These are phyloP conservation scores for Torulaspora indica DNA, from an alignment of 805 yeast genomes.

Conservation along the genomic window DNA sequence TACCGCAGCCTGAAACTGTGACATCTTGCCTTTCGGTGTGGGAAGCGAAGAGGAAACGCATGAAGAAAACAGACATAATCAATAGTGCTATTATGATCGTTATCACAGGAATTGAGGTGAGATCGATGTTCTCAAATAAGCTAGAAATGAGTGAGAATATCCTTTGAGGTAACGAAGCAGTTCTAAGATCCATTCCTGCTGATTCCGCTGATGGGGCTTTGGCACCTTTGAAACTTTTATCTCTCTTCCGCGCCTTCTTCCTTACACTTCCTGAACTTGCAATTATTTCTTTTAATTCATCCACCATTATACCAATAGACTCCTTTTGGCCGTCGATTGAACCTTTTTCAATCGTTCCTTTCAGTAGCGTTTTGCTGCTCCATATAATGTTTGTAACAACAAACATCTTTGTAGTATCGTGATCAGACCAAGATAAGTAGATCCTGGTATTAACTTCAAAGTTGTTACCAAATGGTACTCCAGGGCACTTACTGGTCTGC, in stretches of 20 bases:
- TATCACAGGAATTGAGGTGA: slow-evolving; percentile 21
- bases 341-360: slow-evolving; percentile 71
- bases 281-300: slow-evolving; percentile 38
- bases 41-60: slow-evolving; percentile 10
- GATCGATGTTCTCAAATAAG: slow-evolving; percentile 16
- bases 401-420: slow-evolving; percentile 48
- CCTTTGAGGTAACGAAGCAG: neutral
- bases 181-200: slow-evolving; percentile 12
- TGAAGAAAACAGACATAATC: slow-evolving; percentile 10
- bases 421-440: slow-evolving; percentile 57
- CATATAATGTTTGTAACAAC: slow-evolving; percentile 60
- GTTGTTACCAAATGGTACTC: slow-evolving; percentile 69
- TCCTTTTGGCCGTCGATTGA: slow-evolving; percentile 71
- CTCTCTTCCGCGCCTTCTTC: slow-evolving; percentile 18
- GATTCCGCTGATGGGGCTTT: slow-evolving; percentile 8
- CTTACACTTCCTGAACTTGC: slow-evolving; percentile 21
- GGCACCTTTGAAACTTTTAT: slow-evolving; percentile 6
- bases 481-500: slow-evolving; percentile 60
- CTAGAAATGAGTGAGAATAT: slow-evolving; percentile 6
- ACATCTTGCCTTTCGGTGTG: slow-evolving; percentile 9
- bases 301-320: slow-evolving; percentile 44
- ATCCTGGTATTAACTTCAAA: slow-evolving; percentile 59
- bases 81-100: slow-evolving; percentile 7
- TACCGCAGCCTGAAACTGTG: slow-evolving; percentile 26
- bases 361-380: slow-evolving; percentile 74